Evolutionary conservation across 495 filamentous ascomycete species (phyloP).

Genomic region (Amphirosellinia nigrospora): DNA sequence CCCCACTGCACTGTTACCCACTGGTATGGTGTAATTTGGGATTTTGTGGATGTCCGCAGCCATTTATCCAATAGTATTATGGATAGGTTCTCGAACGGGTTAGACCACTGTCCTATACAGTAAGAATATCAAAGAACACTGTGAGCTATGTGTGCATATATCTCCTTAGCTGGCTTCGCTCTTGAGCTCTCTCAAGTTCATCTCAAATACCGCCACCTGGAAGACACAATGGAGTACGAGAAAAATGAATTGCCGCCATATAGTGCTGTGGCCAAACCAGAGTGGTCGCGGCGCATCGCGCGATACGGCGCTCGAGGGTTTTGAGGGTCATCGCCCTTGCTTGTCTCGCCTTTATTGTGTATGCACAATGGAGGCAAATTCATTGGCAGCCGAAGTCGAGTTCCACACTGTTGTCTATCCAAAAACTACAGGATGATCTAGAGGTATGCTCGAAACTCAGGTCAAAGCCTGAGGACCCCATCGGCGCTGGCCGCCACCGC

Average conservation of each 20-base stretch:
- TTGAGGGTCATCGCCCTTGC: slow-evolving; percentile 43
- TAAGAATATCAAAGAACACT: not conserved
- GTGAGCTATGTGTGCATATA: not conserved
- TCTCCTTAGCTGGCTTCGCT: not conserved
- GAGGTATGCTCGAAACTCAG: slow-evolving; percentile 46
- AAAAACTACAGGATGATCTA: slow-evolving; percentile 49
- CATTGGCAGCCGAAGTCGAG: slow-evolving; percentile 20
- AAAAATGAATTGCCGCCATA: slow-evolving; percentile 42
- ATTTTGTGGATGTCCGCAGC: not conserved
- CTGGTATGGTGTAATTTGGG: slow-evolving; percentile 16
- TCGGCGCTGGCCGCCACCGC: slow-evolving; percentile 51
- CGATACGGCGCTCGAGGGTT: slow-evolving; percentile 43
- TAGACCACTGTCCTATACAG: not conserved
- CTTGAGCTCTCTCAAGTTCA: not conserved
- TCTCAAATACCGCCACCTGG: no score
- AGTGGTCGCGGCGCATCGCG: slow-evolving; percentile 31
- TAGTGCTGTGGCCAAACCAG: slow-evolving; percentile 34
- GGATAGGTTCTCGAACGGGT: not conserved
- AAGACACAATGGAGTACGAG: slow-evolving; percentile 20
- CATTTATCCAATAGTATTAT: not conserved
- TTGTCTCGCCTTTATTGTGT: slow-evolving; percentile 52
- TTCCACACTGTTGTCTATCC: slow-evolving; percentile 43
- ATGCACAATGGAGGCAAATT: slow-evolving; percentile 55
- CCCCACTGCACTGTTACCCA: slow-evolving; percentile 5
- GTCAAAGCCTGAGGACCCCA: slow-evolving; percentile 50